These are phyloP conservation scores for Priceomyces medius DNA, from an alignment of 805 yeast genomes.

Conservation along the genomic window DNA sequence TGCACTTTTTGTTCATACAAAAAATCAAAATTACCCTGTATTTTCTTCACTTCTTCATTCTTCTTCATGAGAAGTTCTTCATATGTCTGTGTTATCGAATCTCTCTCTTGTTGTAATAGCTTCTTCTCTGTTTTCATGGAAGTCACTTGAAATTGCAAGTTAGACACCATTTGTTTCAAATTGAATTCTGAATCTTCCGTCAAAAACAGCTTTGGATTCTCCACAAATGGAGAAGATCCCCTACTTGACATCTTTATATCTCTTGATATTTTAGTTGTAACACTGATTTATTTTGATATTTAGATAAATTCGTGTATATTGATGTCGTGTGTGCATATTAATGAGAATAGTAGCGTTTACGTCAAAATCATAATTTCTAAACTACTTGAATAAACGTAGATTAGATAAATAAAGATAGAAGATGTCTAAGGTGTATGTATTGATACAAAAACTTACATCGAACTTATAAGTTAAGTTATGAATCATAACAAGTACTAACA, in stretches of 20 bases:
- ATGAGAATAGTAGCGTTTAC: background rate
- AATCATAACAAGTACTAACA: constrained; percentile 13
- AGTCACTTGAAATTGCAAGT: constrained; percentile 33
- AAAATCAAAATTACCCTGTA: constrained; percentile 38
- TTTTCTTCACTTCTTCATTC: constrained; percentile 28
- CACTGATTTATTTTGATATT: background rate
- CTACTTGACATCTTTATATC: constrained; percentile 10
- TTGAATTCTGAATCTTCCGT: constrained; percentile 16
- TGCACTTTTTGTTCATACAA: constrained; percentile 34
- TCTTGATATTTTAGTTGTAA: background rate
- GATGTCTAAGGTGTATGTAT: constrained; percentile 51
- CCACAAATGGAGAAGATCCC: constrained; percentile 28
- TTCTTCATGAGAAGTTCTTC: constrained; percentile 30
- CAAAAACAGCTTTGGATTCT: constrained; percentile 15
- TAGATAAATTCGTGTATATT: background rate
- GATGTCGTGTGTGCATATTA: constrained; percentile 7
- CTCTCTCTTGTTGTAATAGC: constrained; percentile 27
- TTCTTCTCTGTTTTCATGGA: constrained; percentile 34
- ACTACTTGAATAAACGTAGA: background rate
- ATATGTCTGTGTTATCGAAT: constrained; percentile 20
- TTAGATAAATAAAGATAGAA: too few species aligned
- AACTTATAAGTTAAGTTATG: background rate
- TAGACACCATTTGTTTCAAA: constrained; percentile 19
- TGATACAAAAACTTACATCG: background rate
- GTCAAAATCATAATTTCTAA: background rate